These are phyloP conservation scores for Elongisporangium senticosum DNA, from an alignment of 352 stramenopile species.

Conservation along the genomic window DNA sequence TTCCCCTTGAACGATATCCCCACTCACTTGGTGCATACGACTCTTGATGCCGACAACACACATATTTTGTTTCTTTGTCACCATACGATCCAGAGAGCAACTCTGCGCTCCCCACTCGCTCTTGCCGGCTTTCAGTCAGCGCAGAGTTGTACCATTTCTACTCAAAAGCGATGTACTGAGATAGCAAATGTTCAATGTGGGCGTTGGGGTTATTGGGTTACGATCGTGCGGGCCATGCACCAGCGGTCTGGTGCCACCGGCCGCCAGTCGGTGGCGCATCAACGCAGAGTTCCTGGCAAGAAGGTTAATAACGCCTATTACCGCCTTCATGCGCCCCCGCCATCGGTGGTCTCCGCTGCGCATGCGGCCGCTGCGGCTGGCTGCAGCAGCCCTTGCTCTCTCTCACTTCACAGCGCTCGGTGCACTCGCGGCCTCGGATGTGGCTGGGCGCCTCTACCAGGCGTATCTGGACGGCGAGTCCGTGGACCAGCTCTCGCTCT, in stretches of 20 bases:
- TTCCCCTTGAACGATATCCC: neutral
- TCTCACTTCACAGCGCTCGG: conserved; percentile 9
- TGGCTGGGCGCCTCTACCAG: conserved; percentile 49
- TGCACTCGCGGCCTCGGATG: conserved; percentile 26
- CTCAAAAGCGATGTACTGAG: neutral
- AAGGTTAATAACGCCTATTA: neutral
- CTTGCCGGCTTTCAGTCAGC: neutral
- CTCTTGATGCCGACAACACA: neutral
- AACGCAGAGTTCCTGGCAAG: neutral
- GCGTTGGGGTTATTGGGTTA: neutral
- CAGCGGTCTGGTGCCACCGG: neutral
- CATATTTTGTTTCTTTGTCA: neutral
- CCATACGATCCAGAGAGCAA: too few species aligned
- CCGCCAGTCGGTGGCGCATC: neutral
- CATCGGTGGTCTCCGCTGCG: neutral
- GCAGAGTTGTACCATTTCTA: neutral
- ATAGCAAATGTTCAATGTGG: neutral
- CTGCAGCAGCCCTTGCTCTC: conserved; percentile 5
- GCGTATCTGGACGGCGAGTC: conserved; percentile 19
- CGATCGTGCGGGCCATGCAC: neutral
- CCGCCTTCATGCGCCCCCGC: neutral
- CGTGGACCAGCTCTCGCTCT: conserved; percentile 25
- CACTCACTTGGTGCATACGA: neutral
- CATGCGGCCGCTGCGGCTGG: conserved; percentile 1
- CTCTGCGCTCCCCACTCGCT: neutral